These are phyloP conservation scores for Conticribra weissflogii DNA, from an alignment of 108 stramenopile species.

Conservation along the genomic window DNA sequence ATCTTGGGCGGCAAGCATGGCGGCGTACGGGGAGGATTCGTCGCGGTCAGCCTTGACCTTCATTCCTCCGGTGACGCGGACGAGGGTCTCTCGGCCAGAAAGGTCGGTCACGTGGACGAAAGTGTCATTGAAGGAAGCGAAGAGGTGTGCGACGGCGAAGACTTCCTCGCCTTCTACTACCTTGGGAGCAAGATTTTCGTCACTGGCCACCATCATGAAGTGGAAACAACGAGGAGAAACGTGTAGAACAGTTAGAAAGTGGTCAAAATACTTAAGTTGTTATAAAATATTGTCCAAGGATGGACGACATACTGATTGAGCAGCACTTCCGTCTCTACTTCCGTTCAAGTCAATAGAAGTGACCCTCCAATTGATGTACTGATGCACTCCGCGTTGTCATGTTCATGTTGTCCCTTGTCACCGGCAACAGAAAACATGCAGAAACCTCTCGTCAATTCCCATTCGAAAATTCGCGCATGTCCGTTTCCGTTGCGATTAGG, in stretches of 20 bases:
- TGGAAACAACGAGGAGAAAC: not conserved
- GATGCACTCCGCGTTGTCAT: too few species aligned
- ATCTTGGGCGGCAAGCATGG: slow-evolving; percentile 99
- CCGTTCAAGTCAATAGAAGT: too few species aligned
- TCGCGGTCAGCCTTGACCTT: slow-evolving; percentile 99
- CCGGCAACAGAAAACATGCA: too few species aligned
- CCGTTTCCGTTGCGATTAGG: too few species aligned
- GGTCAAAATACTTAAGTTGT: too few species aligned
- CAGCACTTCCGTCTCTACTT: not conserved
- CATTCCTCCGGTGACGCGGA: slow-evolving; percentile 99
- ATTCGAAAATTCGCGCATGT: too few species aligned
- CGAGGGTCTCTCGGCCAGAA: slow-evolving; percentile 98
- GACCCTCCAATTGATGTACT: too few species aligned
- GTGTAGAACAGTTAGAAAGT: not conserved
- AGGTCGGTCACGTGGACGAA: slow-evolving; percentile 99
- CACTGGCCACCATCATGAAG: not conserved
- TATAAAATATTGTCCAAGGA: too few species aligned
- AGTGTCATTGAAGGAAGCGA: slow-evolving; percentile 99
- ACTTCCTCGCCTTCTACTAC: slow-evolving; percentile 95
- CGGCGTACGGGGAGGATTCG: slow-evolving; percentile 99
- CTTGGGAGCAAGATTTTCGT: slow-evolving; percentile 47
- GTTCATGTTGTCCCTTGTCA: too few species aligned
- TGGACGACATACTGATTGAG: too few species aligned
- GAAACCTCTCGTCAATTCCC: too few species aligned
- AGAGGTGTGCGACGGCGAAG: slow-evolving; percentile 99